Percentiles rank a stretch among this genome's conserved stretches.
Evolutionary conservation across 2,329 filamentous ascomycete species (phyloP).

Genomic region (Alternaria brassicae): DNA sequence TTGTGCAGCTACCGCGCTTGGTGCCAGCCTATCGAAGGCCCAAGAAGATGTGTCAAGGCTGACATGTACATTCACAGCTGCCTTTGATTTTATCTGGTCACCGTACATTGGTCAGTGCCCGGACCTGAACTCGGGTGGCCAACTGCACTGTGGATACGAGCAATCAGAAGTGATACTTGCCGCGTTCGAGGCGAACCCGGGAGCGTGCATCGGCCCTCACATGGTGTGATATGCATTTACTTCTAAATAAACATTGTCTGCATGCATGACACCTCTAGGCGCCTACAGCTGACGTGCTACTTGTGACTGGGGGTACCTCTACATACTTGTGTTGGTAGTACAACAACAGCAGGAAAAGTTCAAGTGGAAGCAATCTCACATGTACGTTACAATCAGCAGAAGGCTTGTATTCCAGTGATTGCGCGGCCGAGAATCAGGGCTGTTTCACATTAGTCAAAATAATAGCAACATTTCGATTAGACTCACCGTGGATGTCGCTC

Average conservation of each 20-base stretch:
- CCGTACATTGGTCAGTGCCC: conserved; percentile 24
- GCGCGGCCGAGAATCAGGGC: conserved; percentile 60
- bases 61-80: conserved; percentile 34
- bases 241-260: conserved; percentile 23
- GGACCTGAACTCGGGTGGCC: conserved; percentile 12
- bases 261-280: conserved; percentile 27
- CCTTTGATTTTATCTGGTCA: conserved; percentile 18
- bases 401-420: conserved; percentile 76
- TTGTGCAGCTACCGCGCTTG: conserved; percentile 20
- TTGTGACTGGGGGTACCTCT: conserved; percentile 1
- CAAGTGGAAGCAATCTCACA: not conserved
- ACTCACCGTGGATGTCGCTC: conserved; percentile 94
- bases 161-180: conserved; percentile 29
- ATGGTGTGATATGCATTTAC: conserved; percentile 27
- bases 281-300: conserved; percentile 12
- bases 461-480: not conserved
- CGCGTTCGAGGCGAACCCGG: conserved; percentile 21
- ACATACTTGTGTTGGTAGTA: conserved; percentile 11
- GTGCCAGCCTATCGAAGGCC: conserved; percentile 44
- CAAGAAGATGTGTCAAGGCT: conserved; percentile 32
- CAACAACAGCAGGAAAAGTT: conserved; percentile 7
- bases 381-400: conserved; percentile 60
- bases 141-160: conserved; percentile 19
- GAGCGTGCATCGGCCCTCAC: conserved; percentile 9
- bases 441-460: conserved; percentile 44